Evolutionary conservation across 305 asterid species (phyloP).

Genomic region (Rubia peregrina): DNA sequence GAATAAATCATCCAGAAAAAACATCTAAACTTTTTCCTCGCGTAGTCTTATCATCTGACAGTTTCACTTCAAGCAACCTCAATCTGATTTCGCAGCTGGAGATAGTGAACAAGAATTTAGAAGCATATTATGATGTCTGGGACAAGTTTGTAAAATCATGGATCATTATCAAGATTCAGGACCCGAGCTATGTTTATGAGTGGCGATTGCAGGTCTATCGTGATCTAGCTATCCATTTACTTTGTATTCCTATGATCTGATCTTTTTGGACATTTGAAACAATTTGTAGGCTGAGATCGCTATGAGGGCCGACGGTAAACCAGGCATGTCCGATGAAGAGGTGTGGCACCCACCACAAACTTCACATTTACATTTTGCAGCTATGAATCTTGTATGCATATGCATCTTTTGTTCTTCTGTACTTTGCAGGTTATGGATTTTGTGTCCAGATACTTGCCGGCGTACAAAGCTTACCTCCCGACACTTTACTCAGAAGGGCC

Average conservation of each 20-base stretch:
- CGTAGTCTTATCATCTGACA: background rate
- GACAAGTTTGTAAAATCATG: constrained; percentile 80
- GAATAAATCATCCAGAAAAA: background rate
- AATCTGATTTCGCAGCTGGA: constrained; percentile 53
- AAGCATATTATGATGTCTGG: constrained; percentile 85
- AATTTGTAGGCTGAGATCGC: constrained; percentile 83
- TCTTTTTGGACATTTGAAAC: constrained; percentile 18
- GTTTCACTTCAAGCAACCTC: background rate
- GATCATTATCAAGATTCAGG: constrained; percentile 86
- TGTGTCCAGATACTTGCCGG: constrained; percentile 88
- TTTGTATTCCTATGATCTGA: background rate
- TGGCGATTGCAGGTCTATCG: constrained; percentile 81
- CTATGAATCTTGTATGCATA: background rate
- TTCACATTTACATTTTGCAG: background rate
- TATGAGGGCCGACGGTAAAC: constrained; percentile 74
- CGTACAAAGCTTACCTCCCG: constrained; percentile 92
- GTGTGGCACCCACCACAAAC: constrained; percentile 21
- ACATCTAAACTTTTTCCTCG: background rate
- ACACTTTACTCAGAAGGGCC: constrained; percentile 93
- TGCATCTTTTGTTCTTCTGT: background rate
- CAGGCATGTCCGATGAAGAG: constrained; percentile 92
- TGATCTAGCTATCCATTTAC: constrained; percentile 14
- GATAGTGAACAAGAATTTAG: constrained; percentile 63
- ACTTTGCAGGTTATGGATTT: constrained; percentile 68
- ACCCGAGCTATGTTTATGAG: constrained; percentile 74